phyloP scores from a whole-genome alignment of 169 alveolate species.

The Plasmodium relictum region DNA sequence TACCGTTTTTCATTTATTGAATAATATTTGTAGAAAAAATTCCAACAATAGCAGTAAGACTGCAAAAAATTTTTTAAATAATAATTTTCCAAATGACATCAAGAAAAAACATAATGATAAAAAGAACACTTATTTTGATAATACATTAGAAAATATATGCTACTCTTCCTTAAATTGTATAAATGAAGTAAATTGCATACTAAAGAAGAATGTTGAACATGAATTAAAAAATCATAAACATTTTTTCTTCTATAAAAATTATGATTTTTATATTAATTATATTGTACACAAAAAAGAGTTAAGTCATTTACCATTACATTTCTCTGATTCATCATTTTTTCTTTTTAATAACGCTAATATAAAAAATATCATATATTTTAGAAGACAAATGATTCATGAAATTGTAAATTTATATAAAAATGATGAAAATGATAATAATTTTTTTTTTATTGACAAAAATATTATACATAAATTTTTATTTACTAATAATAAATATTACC shows the following conservation, averaged over 20 bases:
- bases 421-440: constrained; percentile 6
- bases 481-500: constrained; percentile 35
- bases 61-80: too few relatives aligned
- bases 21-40: neutral
- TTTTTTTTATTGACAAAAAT: constrained; percentile 50
- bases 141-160: too few relatives aligned
- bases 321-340: constrained; percentile 46
- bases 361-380: constrained; percentile 57
- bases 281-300: constrained; percentile 33
- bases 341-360: constrained; percentile 52
- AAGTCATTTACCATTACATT: constrained; percentile 42
- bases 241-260: constrained; percentile 65
- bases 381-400: constrained; percentile 73
- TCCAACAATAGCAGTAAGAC: too few relatives aligned
- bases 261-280: constrained; percentile 58
- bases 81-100: too few relatives aligned
- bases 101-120: too few relatives aligned
- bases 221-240: constrained; percentile 16
- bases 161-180: too few relatives aligned
- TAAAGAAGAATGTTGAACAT: too few relatives aligned
- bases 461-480: constrained; percentile 44
- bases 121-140: too few relatives aligned
- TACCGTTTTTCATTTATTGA: constrained; percentile 21
- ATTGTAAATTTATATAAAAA: constrained; percentile 38
- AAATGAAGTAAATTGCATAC: too few relatives aligned